Conservation (phyloP, 2,329 filamentous ascomycete species). For the Septoria petroselini region DNA sequence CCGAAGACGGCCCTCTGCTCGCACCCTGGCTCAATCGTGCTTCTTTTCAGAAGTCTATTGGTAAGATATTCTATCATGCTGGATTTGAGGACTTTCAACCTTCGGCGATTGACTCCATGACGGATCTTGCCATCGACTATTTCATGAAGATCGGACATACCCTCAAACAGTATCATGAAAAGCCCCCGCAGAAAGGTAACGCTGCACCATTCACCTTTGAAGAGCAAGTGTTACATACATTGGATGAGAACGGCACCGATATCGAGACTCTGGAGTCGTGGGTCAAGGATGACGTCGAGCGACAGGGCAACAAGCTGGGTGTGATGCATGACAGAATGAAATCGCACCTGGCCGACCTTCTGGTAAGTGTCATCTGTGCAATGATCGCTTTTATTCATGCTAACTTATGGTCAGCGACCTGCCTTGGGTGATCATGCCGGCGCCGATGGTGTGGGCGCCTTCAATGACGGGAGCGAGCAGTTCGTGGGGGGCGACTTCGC, state of each 20-base stretch:
- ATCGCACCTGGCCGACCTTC: conserved; percentile 82
- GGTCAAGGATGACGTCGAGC: conserved; percentile 89
- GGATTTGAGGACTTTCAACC: conserved; percentile 97
- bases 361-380: conserved; percentile 46
- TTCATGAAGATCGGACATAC: conserved; percentile 79
- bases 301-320: conserved; percentile 72
- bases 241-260: conserved; percentile 80
- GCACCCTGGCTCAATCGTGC: conserved; percentile 76
- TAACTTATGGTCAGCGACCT: conserved; percentile 56
- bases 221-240: conserved; percentile 80
- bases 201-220: conserved; percentile 70
- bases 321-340: conserved; percentile 95
- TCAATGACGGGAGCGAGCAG: conserved; percentile 95
- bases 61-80: conserved; percentile 91
- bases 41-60: conserved; percentile 83
- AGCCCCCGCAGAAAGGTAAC: conserved; percentile 58
- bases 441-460: conserved; percentile 81
- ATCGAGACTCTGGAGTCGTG: conserved; percentile 79
- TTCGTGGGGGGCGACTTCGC: conserved; percentile 96
- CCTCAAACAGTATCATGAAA: conserved; percentile 77
- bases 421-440: conserved; percentile 73
- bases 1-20: conserved; percentile 85
- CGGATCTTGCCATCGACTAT: conserved; percentile 84
- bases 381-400: neutral
- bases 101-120: conserved; percentile 84